A percentile compares a stretch with the other conserved stretches of the same genome.
Conservation (phyloP, 805 yeast species). For the Wickerhamomyces pijperi region DNA sequence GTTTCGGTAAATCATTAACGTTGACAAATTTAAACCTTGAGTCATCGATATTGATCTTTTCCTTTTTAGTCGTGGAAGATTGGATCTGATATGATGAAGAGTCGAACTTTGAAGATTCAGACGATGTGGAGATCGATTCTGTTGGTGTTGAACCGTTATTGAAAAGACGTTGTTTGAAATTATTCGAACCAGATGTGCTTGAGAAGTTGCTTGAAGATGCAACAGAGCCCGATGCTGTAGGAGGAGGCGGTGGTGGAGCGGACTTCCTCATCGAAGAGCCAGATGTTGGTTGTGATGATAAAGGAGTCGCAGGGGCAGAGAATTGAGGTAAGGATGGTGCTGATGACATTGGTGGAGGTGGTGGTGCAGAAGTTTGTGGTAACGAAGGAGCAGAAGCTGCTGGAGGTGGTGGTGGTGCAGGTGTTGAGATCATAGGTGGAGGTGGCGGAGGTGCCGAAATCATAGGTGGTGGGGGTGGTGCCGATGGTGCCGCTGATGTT, state of each 20-base stretch:
- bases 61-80: conserved; percentile 18
- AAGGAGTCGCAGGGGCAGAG: conserved; percentile 12
- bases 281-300: conserved; percentile 7
- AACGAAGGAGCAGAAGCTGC: conserved; percentile 15
- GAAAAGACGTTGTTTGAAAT: conserved; percentile 13
- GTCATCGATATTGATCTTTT: conserved; percentile 28
- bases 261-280: conserved; percentile 1
- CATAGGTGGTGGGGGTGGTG: conserved; percentile 14
- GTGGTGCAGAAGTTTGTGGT: conserved; percentile 13
- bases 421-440: conserved; percentile 12
- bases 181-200: conserved; percentile 14
- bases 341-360: conserved; percentile 14
- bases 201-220: conserved; percentile 18
- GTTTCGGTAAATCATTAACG: conserved; percentile 66
- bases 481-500: conserved; percentile 11
- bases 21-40: conserved; percentile 27
- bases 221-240: conserved; percentile 3
- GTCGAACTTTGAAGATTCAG: conserved; percentile 16
- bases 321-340: conserved; percentile 12
- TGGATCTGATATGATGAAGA: conserved; percentile 17
- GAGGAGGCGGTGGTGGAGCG: conserved; percentile 3
- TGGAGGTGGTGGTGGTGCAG: conserved; percentile 8
- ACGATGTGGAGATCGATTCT: conserved; percentile 2
- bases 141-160: conserved; percentile 1
- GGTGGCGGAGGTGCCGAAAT: conserved; percentile 14